These are phyloP conservation scores for Kalanchoe fedtschenkoi DNA, from an alignment of 164 flowering plant genomes.

Conservation along the genomic window DNA sequence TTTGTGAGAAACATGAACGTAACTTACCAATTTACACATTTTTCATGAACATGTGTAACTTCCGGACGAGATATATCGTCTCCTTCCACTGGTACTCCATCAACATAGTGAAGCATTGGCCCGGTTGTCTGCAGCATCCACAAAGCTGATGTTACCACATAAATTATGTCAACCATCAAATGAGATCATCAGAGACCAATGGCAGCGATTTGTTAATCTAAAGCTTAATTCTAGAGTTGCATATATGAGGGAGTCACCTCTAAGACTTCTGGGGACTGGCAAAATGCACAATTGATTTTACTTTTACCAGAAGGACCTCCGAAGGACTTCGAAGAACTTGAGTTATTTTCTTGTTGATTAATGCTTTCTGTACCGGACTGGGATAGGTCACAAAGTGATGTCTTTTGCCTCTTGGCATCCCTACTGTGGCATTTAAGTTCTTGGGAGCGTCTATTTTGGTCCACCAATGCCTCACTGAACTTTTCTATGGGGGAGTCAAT, in stretches of 20 bases:
- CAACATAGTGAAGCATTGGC: conserved; percentile 34
- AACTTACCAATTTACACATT: conserved; percentile 59
- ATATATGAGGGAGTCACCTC: conserved; percentile 24
- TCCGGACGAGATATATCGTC: conserved; percentile 19
- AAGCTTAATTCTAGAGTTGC: neutral
- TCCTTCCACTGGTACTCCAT: conserved; percentile 34
- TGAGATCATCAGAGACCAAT: neutral
- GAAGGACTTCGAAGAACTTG: conserved; percentile 2
- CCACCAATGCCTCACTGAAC: neutral
- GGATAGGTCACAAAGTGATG: conserved; percentile 7
- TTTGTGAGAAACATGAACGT: neutral
- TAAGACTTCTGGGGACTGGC: conserved; percentile 42
- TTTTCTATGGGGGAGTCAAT: neutral
- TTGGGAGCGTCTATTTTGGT: neutral
- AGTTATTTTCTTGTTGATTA: neutral
- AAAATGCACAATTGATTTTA: conserved; percentile 44
- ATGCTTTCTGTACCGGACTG: conserved; percentile 3
- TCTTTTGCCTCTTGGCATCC: conserved; percentile 43
- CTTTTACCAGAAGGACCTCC: neutral
- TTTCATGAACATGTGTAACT: conserved; percentile 46
- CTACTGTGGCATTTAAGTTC: conserved; percentile 11
- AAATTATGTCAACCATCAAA: too few species aligned
- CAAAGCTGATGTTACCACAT: neutral
- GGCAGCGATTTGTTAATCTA: neutral
- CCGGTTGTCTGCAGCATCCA: conserved; percentile 40